Percentiles rank a stretch among this genome's conserved stretches.
These are phyloP conservation scores for Eucalyptus erythrocorys DNA, from an alignment of 345 rosid genomes.

Conservation along the genomic window DNA sequence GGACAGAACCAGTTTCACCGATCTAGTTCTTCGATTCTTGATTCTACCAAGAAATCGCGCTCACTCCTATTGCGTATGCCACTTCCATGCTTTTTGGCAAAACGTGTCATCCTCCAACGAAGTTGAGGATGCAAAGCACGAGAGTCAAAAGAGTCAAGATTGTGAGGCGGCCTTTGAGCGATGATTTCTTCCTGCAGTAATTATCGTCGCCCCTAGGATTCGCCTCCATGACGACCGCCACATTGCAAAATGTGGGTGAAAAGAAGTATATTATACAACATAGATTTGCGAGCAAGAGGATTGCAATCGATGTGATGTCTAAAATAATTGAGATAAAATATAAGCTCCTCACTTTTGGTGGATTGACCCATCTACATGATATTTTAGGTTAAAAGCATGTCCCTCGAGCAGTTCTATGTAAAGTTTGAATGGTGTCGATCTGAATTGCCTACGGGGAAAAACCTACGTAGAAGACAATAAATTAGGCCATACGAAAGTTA, in stretches of 20 bases:
- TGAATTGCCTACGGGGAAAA: no score
- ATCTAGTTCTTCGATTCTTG: accelerated
- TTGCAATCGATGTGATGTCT: not conserved
- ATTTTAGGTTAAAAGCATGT: not conserved
- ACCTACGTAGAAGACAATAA: no score
- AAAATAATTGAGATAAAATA: not conserved
- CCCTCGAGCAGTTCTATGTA: no score
- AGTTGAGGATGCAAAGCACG: not conserved
- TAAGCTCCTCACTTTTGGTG: conserved; percentile 35
- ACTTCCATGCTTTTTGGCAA: not conserved
- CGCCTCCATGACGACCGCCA: not conserved
- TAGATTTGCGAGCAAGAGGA: not conserved
- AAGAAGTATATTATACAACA: not conserved
- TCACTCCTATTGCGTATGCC: not conserved
- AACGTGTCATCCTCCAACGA: not conserved
- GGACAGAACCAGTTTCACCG: no score
- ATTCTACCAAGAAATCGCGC: no score
- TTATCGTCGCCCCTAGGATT: not conserved
- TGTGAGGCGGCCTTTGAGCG: not conserved
- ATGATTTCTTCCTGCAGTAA: not conserved
- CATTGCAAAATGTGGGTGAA: not conserved
- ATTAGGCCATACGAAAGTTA: no score
- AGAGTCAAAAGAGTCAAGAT: not conserved
- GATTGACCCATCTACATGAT: conserved; percentile 34
- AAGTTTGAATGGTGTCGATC: no score